phyloP scores from a whole-genome alignment of 352 stramenopile genomes.

The Phytophthora cryptogea region DNA sequence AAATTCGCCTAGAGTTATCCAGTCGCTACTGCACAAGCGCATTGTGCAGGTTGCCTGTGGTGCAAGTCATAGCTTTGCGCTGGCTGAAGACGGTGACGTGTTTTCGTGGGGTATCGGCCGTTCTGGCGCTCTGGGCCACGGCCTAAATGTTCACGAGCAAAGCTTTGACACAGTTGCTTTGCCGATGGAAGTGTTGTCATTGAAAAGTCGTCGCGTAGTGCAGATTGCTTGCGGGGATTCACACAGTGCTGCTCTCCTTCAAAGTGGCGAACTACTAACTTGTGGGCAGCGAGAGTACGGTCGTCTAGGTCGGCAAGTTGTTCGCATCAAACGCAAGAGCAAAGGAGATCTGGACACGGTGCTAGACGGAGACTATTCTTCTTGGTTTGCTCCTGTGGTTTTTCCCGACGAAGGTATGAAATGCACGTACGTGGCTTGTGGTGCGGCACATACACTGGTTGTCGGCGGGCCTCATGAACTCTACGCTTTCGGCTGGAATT shows the following conservation, averaged over 20 bases:
- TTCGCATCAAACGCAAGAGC: not conserved
- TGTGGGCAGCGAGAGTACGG: slow-evolving; percentile 66
- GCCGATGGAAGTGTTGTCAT: slow-evolving; percentile 57
- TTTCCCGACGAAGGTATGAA: slow-evolving; percentile 10
- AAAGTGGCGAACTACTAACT: slow-evolving; percentile 53
- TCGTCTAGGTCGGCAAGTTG: slow-evolving; percentile 45
- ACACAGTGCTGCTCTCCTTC: slow-evolving; percentile 57
- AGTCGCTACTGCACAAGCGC: slow-evolving; percentile 60
- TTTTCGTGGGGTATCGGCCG: slow-evolving; percentile 69
- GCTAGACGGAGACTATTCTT: slow-evolving; percentile 31
- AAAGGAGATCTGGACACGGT: slow-evolving; percentile 3
- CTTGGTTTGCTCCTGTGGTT: slow-evolving; percentile 38
- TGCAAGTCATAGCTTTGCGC: slow-evolving; percentile 56
- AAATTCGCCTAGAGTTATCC: slow-evolving; percentile 32
- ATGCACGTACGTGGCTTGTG: slow-evolving; percentile 65
- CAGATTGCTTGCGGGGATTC: slow-evolving; percentile 63
- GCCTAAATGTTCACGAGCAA: slow-evolving; percentile 37
- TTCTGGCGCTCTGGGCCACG: slow-evolving; percentile 62
- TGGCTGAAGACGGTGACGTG: slow-evolving; percentile 66
- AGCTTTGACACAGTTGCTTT: slow-evolving; percentile 38
- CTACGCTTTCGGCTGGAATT: slow-evolving; percentile 65
- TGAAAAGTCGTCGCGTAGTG: slow-evolving; percentile 45
- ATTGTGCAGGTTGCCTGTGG: slow-evolving; percentile 69
- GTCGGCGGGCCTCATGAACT: slow-evolving; percentile 44
- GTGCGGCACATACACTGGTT: slow-evolving; percentile 61